Evolutionary conservation across 2,329 filamentous ascomycete species (phyloP), one percentile per base, ranked within the genome.

Genomic region (Fusarium zealandicum): DNA sequence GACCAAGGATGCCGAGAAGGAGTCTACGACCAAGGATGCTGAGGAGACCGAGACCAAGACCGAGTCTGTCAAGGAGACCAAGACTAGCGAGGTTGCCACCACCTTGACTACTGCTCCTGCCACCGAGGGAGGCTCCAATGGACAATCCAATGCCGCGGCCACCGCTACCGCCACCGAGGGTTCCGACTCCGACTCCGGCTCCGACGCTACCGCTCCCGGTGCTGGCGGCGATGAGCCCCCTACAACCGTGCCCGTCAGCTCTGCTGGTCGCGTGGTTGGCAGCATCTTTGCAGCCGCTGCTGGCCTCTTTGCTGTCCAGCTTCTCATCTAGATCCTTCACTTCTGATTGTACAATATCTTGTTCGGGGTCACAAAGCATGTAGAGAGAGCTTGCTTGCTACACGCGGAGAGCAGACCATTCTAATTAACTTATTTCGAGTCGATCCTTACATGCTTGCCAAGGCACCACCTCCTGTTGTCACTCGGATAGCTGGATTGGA

Each of bases 361-460:
- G 33, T 50, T 60, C 33, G 52, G 39, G 61, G 55, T 59, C 57
- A 55, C 52, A 56, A 59, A 60, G 54, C 63, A 67, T 69, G 64
- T 69, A 68, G 22, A 25, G 8, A 25, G 57, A 58, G 51, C 55
- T 55, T 55, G 55, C 37, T 49, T 44, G 44, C 52, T 63, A 58
- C 53, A 53, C 25, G 60, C 52, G 44, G 57, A 65, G 61, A 69
- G 69, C 69, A 67, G 61, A 60, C 57, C 65, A 64, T 61, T 53
- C 43, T 72, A 70, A 70, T 70, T 67, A 57, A 61, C 65, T 70
- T 57, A 61, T 55, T 69, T 69, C 66, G 61, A 69, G 61, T 64
- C 64, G 54, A 64, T 64, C 59, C 51, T 65, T 70, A 67, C 57
- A 55, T 44, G 59, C 59, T 57, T 61, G 64, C 62, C 64, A 67